A percentile compares a stretch with the other conserved stretches of the same genome.
These are phyloP conservation scores for Phytophthora macrochlamydospora DNA, from an alignment of 352 stramenopile genomes.

Conservation along the genomic window DNA sequence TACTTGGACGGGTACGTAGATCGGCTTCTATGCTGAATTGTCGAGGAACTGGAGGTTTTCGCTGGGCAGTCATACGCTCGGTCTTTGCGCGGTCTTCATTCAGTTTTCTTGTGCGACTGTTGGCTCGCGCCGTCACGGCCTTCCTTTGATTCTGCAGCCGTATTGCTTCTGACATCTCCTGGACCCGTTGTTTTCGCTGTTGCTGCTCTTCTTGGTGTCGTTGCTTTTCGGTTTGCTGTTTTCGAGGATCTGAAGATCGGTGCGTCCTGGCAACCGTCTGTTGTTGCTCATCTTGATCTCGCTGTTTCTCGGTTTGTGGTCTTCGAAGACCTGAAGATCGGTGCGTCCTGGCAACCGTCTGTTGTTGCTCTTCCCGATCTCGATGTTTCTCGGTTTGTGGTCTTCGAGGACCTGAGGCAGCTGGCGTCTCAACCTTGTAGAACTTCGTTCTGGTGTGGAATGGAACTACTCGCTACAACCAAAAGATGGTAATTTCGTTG, in stretches of 20 bases:
- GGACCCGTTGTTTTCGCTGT: slow-evolving; percentile 46
- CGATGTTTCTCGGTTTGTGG: no score
- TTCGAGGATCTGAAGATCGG: slow-evolving; percentile 34
- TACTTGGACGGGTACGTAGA: no score
- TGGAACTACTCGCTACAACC: slow-evolving; percentile 7
- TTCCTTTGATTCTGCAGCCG: slow-evolving; percentile 51
- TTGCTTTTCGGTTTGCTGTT: slow-evolving; percentile 33
- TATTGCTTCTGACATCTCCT: slow-evolving; percentile 61
- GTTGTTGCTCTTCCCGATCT: no score
- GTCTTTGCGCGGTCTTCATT: not conserved
- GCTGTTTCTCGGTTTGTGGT: no score
- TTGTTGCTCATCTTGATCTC: no score
- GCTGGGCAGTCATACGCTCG: slow-evolving; percentile 22
- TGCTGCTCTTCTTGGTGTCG: slow-evolving; percentile 32
- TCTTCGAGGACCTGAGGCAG: no score
- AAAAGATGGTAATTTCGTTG: not conserved
- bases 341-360: no score
- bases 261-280: no score
- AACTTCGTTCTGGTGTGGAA: slow-evolving; percentile 48
- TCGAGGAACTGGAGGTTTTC: slow-evolving; percentile 64
- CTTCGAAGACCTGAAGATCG: no score
- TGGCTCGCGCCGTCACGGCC: slow-evolving; percentile 8
- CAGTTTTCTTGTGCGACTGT: not conserved
- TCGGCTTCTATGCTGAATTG: slow-evolving; percentile 30
- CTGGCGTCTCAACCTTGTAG: slow-evolving; percentile 26